These are phyloP conservation scores for Rhododendron ferrugineum DNA, from an alignment of 148 eudicot genomes.

Conservation along the genomic window DNA sequence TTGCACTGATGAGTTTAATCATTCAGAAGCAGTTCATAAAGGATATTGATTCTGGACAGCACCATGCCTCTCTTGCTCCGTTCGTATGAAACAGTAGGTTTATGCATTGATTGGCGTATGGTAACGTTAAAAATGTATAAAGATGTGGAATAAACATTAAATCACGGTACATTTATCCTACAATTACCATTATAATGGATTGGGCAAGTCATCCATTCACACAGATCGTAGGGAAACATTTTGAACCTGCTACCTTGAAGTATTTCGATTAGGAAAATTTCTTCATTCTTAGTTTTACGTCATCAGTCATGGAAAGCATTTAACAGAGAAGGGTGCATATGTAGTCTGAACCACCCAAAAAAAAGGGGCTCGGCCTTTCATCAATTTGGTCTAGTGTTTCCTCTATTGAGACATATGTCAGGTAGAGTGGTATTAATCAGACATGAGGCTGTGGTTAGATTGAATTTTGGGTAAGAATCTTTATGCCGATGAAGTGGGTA, in stretches of 20 bases:
- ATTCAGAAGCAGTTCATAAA: neutral
- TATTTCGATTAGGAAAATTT: neutral
- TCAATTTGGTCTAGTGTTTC: neutral
- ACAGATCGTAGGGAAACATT: neutral
- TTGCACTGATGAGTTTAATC: neutral
- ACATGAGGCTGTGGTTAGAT: neutral
- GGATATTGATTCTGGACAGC: neutral
- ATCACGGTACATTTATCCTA: neutral
- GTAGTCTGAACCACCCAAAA: neutral
- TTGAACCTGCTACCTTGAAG: neutral
- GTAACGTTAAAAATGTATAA: neutral
- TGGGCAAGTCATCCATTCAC: neutral
- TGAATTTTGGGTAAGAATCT: neutral
- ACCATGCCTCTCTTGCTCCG: neutral
- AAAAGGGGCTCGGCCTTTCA: neutral
- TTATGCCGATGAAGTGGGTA: neutral
- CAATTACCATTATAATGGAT: neutral
- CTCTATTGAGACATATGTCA: neutral
- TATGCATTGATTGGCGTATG: neutral
- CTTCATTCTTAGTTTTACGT: neutral
- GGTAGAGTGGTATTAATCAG: neutral
- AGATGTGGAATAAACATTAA: neutral
- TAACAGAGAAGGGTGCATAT: neutral
- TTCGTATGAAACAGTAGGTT: neutral
- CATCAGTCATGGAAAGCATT: neutral